Base-by-base conservation (phyloP, 768 basidiomycete species). In the Amanita inopinata region DNA sequence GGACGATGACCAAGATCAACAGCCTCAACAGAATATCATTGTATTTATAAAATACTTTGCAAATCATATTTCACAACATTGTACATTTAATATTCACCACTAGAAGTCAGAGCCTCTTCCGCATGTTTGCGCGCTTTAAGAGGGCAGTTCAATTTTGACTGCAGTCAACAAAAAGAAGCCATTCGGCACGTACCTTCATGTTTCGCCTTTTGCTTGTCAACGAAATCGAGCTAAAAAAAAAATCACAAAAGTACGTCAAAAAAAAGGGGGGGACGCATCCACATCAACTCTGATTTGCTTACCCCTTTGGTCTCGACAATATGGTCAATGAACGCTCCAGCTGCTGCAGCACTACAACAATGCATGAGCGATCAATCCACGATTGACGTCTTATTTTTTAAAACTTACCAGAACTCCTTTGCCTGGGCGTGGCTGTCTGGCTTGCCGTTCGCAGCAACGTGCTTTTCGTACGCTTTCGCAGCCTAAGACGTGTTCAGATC, bases 391-490 rank as follows among this genome's bases (percentile, higher is more conserved):
- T 3, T 5, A 39, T 18, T 14, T 10, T 31, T 11, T 22, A 14
- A 10, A 27, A 19, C 52, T 22, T 56, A 71, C 67, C 76, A 38
- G 41, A 74, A 51, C 59, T 80, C 69, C 61, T 83, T 83, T 18
- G 74, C 76, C 20, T 36, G 1, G 11, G 59, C 68, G 54, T 85
- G 83, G 38, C 20, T 55, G 11, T 49, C 53, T 3, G 73, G 66
- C 51, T 70, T 49, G 33, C 82, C 83, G 17, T 80, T 62, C 24
- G 37, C 52, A 22, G 44, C 65, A 22, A 52, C 35, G 58, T 85
- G 83, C 0, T 74, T 48, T 50, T 83, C 68, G 54, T 74, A 84
- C 2, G 74, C 70, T 55, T 80, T 83, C 30, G 69, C 70, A 43
- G 81, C 83, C 78, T 77, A 45, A 30, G 24, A 24, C 7, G 19